A percentile compares a stretch with the other conserved stretches of the same genome.
These are phyloP conservation scores for Fusarium domesticum DNA, from an alignment of 2,329 filamentous ascomycete genomes.

Conservation along the genomic window DNA sequence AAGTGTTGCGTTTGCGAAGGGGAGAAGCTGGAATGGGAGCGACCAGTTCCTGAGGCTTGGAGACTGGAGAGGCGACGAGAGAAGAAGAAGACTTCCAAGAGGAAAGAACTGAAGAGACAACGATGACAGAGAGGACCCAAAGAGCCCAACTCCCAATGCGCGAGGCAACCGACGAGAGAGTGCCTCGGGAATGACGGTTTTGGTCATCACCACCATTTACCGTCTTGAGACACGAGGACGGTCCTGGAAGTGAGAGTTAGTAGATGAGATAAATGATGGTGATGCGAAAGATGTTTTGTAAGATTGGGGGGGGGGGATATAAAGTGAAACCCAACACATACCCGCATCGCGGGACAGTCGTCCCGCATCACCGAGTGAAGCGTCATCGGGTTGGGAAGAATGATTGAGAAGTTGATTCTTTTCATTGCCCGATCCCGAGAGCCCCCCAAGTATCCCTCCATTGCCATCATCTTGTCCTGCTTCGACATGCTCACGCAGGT, in stretches of 20 bases:
- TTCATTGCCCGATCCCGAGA: conserved; percentile 25
- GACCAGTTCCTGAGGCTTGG: conserved; percentile 7
- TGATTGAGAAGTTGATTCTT: conserved; percentile 23
- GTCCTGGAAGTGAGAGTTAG: conserved; percentile 17
- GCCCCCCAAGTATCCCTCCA: conserved; percentile 23
- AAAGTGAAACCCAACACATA: conserved; percentile 13
- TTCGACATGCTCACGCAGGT: conserved; percentile 44
- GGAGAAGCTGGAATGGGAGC: conserved; percentile 12
- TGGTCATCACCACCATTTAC: conserved; percentile 42
- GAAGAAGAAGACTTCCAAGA: conserved; percentile 16
- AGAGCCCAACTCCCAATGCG: conserved; percentile 40
- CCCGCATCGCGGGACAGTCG: conserved; percentile 29
- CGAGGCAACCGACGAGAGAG: conserved; percentile 30
- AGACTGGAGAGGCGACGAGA: conserved; percentile 1
- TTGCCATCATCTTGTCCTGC: conserved; percentile 34
- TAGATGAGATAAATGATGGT: conserved; percentile 2
- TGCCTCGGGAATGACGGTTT: conserved; percentile 32
- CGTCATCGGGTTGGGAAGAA: conserved; percentile 15
- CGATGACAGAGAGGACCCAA: conserved; percentile 43
- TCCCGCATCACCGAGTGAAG: conserved; percentile 27
- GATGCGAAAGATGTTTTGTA: not conserved
- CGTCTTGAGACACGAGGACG: conserved; percentile 33
- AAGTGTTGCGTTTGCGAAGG: conserved; percentile 30
- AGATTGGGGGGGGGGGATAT: too few species aligned
- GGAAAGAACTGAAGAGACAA: conserved; percentile 34